These are phyloP conservation scores for Penicillium brevicompactum DNA, from an alignment of 2,329 filamentous ascomycete genomes.

Conservation along the genomic window DNA sequence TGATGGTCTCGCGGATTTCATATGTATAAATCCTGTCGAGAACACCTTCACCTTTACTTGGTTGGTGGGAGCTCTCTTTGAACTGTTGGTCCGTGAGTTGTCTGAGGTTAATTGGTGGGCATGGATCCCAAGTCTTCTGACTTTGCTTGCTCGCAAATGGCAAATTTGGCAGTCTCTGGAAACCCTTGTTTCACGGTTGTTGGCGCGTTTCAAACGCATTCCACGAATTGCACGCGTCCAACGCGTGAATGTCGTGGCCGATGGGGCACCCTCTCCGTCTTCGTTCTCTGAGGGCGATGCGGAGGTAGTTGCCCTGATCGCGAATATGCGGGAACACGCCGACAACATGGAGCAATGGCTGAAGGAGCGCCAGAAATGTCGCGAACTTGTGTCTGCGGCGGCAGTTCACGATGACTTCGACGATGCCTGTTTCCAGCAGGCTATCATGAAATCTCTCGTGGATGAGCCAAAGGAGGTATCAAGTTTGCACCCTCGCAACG, in stretches of 20 bases:
- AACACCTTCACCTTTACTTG: background rate
- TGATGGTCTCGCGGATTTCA: background rate
- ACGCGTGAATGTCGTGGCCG: background rate
- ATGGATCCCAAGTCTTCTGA: background rate
- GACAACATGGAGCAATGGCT: background rate
- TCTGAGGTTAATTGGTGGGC: background rate
- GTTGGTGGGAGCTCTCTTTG: background rate
- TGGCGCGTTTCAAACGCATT: background rate
- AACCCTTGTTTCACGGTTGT: background rate
- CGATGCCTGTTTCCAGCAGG: conserved; percentile 3
- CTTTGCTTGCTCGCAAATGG: conserved; percentile 1
- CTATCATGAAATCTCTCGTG: background rate
- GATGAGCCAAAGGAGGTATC: background rate
- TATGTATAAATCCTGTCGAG: background rate
- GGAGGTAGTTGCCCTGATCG: conserved; percentile 1
- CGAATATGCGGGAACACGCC: background rate
- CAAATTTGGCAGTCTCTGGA: background rate
- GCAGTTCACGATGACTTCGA: background rate
- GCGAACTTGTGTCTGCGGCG: background rate
- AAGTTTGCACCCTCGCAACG: background rate
- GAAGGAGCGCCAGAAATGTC: background rate
- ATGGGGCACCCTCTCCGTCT: background rate
- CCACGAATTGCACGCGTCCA: conserved; percentile 6
- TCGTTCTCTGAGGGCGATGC: background rate
- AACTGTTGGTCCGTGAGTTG: background rate